These are phyloP conservation scores for Lipomyces starkeyi DNA, from an alignment of 805 yeast genomes.

Conservation along the genomic window DNA sequence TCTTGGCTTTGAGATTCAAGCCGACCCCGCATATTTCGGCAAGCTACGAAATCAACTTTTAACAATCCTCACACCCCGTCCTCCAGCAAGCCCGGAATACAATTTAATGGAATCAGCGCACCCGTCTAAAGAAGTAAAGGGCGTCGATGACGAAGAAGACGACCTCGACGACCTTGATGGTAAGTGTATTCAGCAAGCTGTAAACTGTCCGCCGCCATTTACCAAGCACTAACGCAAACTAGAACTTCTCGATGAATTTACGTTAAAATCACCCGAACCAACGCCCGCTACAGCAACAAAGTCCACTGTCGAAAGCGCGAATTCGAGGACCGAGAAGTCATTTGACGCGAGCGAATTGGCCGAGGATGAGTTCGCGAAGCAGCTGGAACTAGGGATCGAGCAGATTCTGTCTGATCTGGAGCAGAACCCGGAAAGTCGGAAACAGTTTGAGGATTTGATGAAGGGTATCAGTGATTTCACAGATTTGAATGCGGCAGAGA, in stretches of 20 bases:
- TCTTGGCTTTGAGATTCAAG: background rate
- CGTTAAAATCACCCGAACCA: slow-evolving; percentile 14
- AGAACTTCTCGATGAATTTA: slow-evolving; percentile 81
- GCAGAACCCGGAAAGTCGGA: slow-evolving; percentile 59
- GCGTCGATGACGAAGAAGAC: background rate
- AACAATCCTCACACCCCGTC: background rate
- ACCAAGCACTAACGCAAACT: background rate
- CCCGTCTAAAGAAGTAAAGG: background rate
- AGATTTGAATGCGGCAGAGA: background rate
- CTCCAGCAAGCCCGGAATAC: background rate
- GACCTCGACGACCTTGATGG: slow-evolving; percentile 1
- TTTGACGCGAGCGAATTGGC: background rate
- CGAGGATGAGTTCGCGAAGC: slow-evolving; percentile 49
- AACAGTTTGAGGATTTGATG: slow-evolving; percentile 56
- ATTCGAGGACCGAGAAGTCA: background rate
- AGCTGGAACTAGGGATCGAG: slow-evolving; percentile 49
- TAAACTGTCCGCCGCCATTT: background rate
- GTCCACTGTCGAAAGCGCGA: background rate
- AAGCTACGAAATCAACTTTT: background rate
- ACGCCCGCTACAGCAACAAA: slow-evolving; percentile 5
- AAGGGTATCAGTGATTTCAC: slow-evolving; percentile 41
- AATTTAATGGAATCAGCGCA: background rate
- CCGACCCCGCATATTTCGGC: background rate
- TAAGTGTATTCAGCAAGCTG: background rate
- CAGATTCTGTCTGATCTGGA: slow-evolving; percentile 57